Evolutionary conservation across 805 yeast species (phyloP).

Genomic region (Pichia pseudocactophila): DNA sequence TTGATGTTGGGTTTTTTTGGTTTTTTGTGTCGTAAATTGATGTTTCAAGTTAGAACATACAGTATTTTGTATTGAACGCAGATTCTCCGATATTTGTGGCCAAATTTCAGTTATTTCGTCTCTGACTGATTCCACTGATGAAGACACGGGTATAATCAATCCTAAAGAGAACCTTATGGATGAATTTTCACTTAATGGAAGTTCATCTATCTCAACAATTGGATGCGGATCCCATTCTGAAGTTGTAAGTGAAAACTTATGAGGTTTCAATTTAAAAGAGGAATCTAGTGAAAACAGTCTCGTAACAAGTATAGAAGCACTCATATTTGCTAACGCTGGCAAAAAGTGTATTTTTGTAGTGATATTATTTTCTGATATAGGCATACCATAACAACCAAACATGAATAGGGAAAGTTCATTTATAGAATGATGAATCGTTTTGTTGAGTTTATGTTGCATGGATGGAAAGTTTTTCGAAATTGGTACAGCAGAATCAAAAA

Average conservation of each 20-base stretch:
- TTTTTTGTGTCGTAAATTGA: constrained; percentile 7
- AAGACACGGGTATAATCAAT: constrained; percentile 36
- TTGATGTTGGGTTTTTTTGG: constrained; percentile 2
- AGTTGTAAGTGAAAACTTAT: constrained; percentile 3
- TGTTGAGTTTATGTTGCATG: constrained; percentile 16
- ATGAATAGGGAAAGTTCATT: constrained; percentile 41
- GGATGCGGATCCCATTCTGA: constrained; percentile 37
- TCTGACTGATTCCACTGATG: constrained; percentile 18
- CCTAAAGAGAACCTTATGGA: constrained; percentile 39
- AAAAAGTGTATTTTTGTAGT: constrained; percentile 40
- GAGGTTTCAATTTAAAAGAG: constrained; percentile 12
- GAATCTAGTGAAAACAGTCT: constrained; percentile 32
- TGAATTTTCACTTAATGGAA: constrained; percentile 11
- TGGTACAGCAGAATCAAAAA: constrained; percentile 36
- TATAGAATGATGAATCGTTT: constrained; percentile 32
- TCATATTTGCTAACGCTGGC: constrained; percentile 31
- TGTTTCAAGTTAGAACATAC: constrained; percentile 30
- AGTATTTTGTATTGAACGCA: constrained; percentile 32
- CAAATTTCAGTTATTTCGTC: constrained; percentile 42
- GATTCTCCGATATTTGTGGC: constrained; percentile 35
- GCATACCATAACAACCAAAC: constrained; percentile 48
- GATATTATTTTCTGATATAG: constrained; percentile 36
- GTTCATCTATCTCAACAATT: constrained; percentile 27
- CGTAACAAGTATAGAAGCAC: constrained; percentile 36
- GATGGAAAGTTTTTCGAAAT: constrained; percentile 10